phyloP scores from a whole-genome alignment of 179 eudicot genomes.

The Heliamphora pulchella region DNA sequence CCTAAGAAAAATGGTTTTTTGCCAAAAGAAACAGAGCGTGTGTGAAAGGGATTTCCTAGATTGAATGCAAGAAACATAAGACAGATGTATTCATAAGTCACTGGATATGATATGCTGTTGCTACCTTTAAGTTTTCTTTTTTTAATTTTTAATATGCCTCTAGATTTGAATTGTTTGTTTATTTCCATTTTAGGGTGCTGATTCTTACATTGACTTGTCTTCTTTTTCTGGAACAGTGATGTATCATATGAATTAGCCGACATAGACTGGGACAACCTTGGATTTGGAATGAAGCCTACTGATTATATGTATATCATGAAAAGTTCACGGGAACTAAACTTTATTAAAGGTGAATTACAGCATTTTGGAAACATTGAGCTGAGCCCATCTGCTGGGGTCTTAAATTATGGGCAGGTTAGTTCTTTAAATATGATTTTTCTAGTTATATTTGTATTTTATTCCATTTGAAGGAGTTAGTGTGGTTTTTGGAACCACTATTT shows the following conservation, averaged over 20 bases:
- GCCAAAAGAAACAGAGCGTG: too few species aligned
- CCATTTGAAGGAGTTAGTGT: neutral
- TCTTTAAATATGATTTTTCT: neutral
- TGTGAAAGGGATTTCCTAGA: neutral
- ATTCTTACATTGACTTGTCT: constrained; percentile 8
- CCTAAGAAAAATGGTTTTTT: too few species aligned
- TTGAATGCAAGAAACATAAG: constrained; percentile 3
- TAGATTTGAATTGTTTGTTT: neutral
- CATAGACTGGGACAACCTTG: constrained; percentile 95
- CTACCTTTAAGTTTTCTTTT: neutral
- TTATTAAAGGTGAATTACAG: constrained; percentile 65
- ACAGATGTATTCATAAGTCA: neutral
- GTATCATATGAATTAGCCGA: constrained; percentile 46
- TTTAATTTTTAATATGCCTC: neutral
- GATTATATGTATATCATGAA: constrained; percentile 90
- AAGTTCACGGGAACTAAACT: constrained; percentile 60
- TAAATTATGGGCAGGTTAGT: constrained; percentile 91
- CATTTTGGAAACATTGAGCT: constrained; percentile 82
- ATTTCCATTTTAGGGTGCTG: neutral
- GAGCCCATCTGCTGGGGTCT: constrained; percentile 87
- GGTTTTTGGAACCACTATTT: neutral
- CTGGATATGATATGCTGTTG: neutral
- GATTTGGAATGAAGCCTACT: constrained; percentile 70
- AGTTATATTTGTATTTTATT: neutral
- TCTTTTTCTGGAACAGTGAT: constrained; percentile 27